phyloP scores from a whole-genome alignment of 257 asterid genomes.

The Solanum gracilifrons region DNA sequence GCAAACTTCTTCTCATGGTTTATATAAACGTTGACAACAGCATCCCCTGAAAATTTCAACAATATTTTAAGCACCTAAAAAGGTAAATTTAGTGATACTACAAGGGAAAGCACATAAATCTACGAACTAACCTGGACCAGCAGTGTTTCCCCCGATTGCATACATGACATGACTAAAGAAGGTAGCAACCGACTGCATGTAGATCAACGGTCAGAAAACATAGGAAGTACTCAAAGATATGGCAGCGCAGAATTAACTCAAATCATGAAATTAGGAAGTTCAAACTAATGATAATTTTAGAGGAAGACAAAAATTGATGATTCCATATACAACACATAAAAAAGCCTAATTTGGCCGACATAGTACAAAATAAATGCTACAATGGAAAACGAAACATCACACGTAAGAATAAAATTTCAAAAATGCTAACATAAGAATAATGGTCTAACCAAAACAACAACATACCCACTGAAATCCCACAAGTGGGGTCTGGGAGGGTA shows the following conservation, averaged over 20 bases:
- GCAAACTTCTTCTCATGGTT: constrained; percentile 96
- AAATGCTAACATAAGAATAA: not conserved
- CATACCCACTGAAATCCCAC: not conserved
- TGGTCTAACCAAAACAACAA: not conserved
- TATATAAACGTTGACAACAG: constrained; percentile 84
- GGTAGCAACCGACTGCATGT: constrained; percentile 76
- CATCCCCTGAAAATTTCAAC: constrained; percentile 61
- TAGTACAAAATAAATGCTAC: not conserved
- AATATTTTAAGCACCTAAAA: not conserved
- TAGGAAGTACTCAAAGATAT: not conserved
- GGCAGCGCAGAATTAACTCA: not conserved
- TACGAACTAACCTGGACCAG: constrained; percentile 73
- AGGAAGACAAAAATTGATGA: not conserved
- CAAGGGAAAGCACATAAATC: not conserved
- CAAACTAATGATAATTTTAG: not conserved
- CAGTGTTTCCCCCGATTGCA: constrained; percentile 93
- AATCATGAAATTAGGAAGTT: not conserved
- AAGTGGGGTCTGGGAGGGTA: not conserved
- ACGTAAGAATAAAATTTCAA: not conserved
- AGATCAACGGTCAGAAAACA: not conserved
- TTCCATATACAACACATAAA: not conserved
- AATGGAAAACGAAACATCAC: not conserved
- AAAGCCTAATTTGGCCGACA: not conserved
- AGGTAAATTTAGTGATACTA: not conserved
- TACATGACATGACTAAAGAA: constrained; percentile 94